A percentile compares a stretch with the other conserved stretches of the same genome.
Evolutionary conservation across 306 rosid species (phyloP).

Genomic region (Geum urbanum): DNA sequence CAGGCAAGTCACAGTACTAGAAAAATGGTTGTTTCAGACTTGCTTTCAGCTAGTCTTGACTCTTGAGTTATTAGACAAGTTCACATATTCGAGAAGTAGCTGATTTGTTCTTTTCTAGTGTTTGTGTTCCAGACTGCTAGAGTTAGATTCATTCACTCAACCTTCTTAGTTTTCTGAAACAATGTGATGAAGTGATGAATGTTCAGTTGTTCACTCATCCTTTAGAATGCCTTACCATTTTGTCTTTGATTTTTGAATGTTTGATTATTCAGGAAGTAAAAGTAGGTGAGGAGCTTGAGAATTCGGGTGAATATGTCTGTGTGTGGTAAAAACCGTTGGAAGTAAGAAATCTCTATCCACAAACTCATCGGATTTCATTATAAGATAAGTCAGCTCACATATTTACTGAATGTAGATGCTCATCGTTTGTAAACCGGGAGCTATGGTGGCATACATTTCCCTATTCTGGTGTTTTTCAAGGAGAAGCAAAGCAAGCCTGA

Average conservation of each 20-base stretch:
- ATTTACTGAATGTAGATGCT: conserved; percentile 54
- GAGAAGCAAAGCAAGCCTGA: conserved; percentile 91
- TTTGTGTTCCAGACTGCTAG: conserved; percentile 65
- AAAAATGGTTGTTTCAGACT: background rate
- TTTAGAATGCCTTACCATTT: background rate
- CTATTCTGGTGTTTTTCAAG: conserved; percentile 85
- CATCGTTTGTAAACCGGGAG: conserved; percentile 93
- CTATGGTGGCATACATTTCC: conserved; percentile 99
- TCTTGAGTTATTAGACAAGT: background rate
- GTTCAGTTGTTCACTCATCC: background rate
- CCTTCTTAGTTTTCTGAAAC: conserved; percentile 12
- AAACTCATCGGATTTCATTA: background rate
- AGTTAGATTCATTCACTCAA: conserved; percentile 60
- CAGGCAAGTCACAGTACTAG: conserved; percentile 47
- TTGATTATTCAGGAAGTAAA: conserved; percentile 69
- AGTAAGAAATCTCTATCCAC: conserved; percentile 44
- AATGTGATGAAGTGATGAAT: background rate
- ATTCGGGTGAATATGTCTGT: conserved; percentile 91
- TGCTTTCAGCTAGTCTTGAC: background rate
- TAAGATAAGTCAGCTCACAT: conserved; percentile 13
- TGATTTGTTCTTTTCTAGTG: conserved; percentile 10
- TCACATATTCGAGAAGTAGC: conserved; percentile 1
- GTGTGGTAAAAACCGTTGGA: conserved; percentile 95
- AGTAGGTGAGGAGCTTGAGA: conserved; percentile 78
- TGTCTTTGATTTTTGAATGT: background rate